phyloP scores from a whole-genome alignment of 129 eudicot species.

The Arctium minus region DNA sequence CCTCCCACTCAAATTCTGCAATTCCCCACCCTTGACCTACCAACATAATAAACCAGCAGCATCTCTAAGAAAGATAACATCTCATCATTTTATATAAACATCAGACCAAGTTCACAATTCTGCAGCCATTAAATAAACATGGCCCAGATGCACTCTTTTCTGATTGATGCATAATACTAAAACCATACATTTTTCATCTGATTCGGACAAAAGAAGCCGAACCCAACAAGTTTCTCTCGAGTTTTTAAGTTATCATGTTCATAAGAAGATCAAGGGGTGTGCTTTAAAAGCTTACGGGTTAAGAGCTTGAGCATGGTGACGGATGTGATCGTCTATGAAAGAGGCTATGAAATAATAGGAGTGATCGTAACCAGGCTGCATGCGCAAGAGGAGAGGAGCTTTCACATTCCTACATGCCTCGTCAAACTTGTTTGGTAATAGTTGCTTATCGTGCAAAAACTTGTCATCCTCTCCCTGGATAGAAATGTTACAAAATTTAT shows the following conservation, averaged over 20 bases:
- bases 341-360: constrained; percentile 81
- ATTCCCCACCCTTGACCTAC: constrained; percentile 38
- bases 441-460: constrained; percentile 73
- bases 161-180: constrained; percentile 12
- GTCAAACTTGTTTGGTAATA: constrained; percentile 72
- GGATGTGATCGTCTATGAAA: constrained; percentile 96
- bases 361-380: constrained; percentile 97
- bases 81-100: constrained; percentile 2
- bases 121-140: constrained; percentile 20
- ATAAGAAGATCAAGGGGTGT: constrained; percentile 5
- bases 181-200: constrained; percentile 22
- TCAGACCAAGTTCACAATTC: constrained; percentile 35
- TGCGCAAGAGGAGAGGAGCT: constrained; percentile 74
- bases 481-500: background rate
- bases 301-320: constrained; percentile 96
- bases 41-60: constrained; percentile 30
- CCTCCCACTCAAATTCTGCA: constrained; percentile 32
- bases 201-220: constrained; percentile 10
- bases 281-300: constrained; percentile 40
- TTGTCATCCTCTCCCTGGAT: constrained; percentile 88
- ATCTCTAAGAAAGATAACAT: constrained; percentile 20
- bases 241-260: constrained; percentile 7
- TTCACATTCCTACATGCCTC: constrained; percentile 74
- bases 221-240: constrained; percentile 13
- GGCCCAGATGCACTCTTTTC: constrained; percentile 37